Conservation (phyloP, 768 basidiomycete species). For the Russula griseocarnosa region DNA sequence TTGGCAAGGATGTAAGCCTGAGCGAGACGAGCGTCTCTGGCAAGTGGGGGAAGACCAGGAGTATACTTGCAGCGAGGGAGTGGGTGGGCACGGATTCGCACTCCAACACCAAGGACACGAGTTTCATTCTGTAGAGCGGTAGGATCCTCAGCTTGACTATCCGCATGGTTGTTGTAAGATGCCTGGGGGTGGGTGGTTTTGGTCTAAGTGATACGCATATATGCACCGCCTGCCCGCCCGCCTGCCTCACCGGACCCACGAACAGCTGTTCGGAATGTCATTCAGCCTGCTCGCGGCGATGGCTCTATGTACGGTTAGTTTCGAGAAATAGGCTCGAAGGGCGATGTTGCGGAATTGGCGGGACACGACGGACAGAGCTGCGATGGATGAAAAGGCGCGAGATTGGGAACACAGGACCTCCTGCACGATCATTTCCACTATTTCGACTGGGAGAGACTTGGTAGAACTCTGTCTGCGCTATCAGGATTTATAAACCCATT, state of each 20-base stretch:
- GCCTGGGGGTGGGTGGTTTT: slow-evolving; percentile 3
- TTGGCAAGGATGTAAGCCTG: slow-evolving; percentile 51
- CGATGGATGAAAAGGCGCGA: slow-evolving; percentile 31
- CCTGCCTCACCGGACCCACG: slow-evolving; percentile 33
- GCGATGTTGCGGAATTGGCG: slow-evolving; percentile 33
- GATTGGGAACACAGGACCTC: slow-evolving; percentile 25
- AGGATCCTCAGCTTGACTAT: slow-evolving; percentile 19
- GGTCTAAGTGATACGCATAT: slow-evolving; percentile 23
- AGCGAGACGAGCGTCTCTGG: slow-evolving; percentile 44
- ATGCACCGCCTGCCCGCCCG: background rate
- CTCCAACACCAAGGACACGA: slow-evolving; percentile 26
- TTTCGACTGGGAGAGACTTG: slow-evolving; percentile 28
- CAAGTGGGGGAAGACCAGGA: slow-evolving; percentile 30
- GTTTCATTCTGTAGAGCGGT: slow-evolving; percentile 15
- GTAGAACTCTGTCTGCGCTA: background rate
- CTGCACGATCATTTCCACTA: slow-evolving; percentile 32
- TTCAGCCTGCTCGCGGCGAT: slow-evolving; percentile 24
- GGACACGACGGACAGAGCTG: slow-evolving; percentile 32
- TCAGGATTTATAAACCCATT: background rate
- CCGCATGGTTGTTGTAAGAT: slow-evolving; percentile 26
- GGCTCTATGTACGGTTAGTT: slow-evolving; percentile 26
- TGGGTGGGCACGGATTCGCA: slow-evolving; percentile 18
- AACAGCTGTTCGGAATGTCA: slow-evolving; percentile 28
- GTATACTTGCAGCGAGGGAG: slow-evolving; percentile 21
- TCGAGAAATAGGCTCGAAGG: slow-evolving; percentile 32